Base-by-base conservation (phyloP, 805 yeast species). In the Yarrowia alimentaria region DNA sequence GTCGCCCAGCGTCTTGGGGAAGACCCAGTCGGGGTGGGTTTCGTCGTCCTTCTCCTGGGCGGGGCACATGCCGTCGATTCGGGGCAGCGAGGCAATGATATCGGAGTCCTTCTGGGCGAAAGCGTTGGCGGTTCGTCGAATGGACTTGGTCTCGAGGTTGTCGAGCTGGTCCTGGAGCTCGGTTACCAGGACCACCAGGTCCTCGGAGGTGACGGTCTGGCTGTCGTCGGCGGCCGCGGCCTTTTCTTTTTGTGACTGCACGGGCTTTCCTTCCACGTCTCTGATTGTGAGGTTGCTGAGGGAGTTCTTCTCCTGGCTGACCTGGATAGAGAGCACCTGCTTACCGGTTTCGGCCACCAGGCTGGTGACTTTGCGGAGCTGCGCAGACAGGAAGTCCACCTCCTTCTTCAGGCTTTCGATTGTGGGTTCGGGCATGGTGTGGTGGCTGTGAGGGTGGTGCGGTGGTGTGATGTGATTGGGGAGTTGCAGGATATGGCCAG, bases 141-240 rank as follows among this genome's bases (percentile, higher is more conserved):
- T 75, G 13, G 84, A 77, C 58, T 95, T 76, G 57, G 85, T 86
- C 62, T 90, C 98, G 17, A 68, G 58, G 18, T 76, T 70, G 49
- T 85, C 90, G 60, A 90, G 73, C 67, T 90, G 97, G 7, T 86
- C 85, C 66, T 90, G 97, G 52, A 90, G 69, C 65, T 90, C 98
- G 9, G 86, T 87, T 11, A 89, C 97, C 37, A 90, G 71, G 62
- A 87, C 91, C 3, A 85, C 85, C 10, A 90, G 68, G 61, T 91
- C 98, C 53, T 85, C 94, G 57, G 86, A 83, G 3, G 91, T 80
- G 28, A 81, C 86, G 56, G 74, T 81, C 56, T 83, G 87, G 3
- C 75, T 63, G 1, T 78, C 62, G 54, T 78, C 83, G 21, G 48
- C n/a, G 10, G 45, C 16, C 10, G 19, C 5, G 2, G 45, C 33